phyloP scores from a whole-genome alignment of 352 stramenopile species.

The Pythium myriotylum region DNA sequence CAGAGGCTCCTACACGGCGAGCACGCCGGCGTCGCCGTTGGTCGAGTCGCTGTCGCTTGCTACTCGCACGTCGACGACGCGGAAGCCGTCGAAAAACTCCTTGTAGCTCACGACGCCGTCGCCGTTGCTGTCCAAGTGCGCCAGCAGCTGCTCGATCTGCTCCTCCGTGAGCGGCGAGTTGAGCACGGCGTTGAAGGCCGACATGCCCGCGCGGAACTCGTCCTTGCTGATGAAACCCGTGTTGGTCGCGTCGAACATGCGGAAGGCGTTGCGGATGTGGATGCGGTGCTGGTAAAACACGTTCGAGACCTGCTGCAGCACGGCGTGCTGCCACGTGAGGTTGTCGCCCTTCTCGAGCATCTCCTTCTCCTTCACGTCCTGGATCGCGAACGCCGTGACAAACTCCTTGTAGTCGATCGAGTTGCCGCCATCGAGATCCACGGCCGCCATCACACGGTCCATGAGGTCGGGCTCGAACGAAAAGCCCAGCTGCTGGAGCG shows the following conservation, averaged over 20 bases:
- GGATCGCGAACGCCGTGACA: conserved; percentile 86
- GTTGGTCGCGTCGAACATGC: conserved; percentile 91
- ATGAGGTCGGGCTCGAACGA: conserved; percentile 56
- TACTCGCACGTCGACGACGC: conserved; percentile 79
- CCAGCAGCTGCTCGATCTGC: conserved; percentile 90
- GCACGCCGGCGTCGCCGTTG: conserved; percentile 6
- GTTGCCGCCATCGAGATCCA: conserved; percentile 88
- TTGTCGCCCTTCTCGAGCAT: conserved; percentile 55
- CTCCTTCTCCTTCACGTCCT: conserved; percentile 70
- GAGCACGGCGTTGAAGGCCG: conserved; percentile 89
- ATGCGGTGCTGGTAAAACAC: conserved; percentile 94
- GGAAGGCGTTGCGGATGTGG: conserved; percentile 91
- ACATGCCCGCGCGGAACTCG: conserved; percentile 86
- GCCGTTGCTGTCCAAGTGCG: conserved; percentile 87
- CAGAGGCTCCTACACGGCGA: background rate
- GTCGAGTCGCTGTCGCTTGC: conserved; percentile 16
- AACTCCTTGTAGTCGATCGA: conserved; percentile 95
- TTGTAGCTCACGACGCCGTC: conserved; percentile 93
- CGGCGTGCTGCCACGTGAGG: conserved; percentile 90
- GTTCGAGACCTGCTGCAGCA: conserved; percentile 93
- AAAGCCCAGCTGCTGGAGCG: conserved; percentile 72
- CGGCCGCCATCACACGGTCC: conserved; percentile 75
- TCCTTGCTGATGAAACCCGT: conserved; percentile 76
- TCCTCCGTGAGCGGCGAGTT: conserved; percentile 90
- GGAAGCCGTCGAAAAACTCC: conserved; percentile 93